These are phyloP conservation scores for Oldenlandia corymbosa DNA, from an alignment of 257 asterid species.

Conservation along the genomic window DNA sequence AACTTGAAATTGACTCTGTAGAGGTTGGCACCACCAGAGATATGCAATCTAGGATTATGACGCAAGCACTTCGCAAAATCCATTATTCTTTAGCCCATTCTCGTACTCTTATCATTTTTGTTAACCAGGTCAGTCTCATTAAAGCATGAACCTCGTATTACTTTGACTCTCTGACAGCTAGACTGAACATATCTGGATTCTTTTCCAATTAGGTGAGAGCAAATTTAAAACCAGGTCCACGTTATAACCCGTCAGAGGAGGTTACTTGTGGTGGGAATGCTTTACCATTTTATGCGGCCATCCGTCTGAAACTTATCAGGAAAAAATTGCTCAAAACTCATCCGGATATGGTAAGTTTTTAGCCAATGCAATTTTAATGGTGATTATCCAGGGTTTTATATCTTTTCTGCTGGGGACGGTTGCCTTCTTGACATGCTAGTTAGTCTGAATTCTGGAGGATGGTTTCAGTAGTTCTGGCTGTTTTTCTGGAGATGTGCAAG, in stretches of 20 bases:
- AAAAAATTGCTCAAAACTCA: slow-evolving; percentile 54
- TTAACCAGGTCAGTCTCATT: slow-evolving; percentile 68
- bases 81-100: slow-evolving; percentile 77
- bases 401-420: not conserved
- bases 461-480: not conserved
- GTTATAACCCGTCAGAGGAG: slow-evolving; percentile 56
- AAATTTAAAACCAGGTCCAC: slow-evolving; percentile 38
- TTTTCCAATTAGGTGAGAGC: slow-evolving; percentile 52
- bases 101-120: slow-evolving; percentile 70
- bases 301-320: slow-evolving; percentile 78
- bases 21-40: slow-evolving; percentile 44
- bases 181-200: slow-evolving; percentile 3
- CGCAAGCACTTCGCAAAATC: slow-evolving; percentile 82
- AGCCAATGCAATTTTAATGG: not conserved
- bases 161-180: not conserved
- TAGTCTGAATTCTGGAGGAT: not conserved
- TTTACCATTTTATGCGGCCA: slow-evolving; percentile 84
- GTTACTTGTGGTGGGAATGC: slow-evolving; percentile 97
- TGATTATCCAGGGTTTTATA: not conserved
- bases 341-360: slow-evolving; percentile 50
- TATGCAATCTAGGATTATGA: slow-evolving; percentile 67
- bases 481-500: not conserved
- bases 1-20: slow-evolving; percentile 52
- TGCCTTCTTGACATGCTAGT: not conserved
- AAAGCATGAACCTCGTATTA: not conserved